Evolutionary conservation across 805 yeast species (phyloP).

Genomic region (Ogataea ganodermae): DNA sequence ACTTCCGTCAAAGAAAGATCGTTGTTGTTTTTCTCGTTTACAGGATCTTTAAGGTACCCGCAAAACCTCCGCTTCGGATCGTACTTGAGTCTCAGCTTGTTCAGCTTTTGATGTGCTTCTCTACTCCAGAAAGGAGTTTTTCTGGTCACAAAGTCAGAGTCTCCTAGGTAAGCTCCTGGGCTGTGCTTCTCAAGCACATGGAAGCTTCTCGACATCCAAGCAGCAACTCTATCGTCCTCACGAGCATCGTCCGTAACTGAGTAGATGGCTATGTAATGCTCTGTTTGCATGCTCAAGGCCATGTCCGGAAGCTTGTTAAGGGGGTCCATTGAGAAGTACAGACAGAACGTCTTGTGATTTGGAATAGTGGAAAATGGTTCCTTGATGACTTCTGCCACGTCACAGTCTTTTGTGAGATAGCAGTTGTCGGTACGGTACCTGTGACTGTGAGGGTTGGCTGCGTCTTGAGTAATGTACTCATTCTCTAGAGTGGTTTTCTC

Average conservation of each 20-base stretch:
- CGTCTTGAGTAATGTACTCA: conserved; percentile 11
- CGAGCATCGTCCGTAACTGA: conserved; percentile 6
- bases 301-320: conserved; percentile 12
- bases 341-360: conserved; percentile 12
- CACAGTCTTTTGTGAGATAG: conserved; percentile 9
- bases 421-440: conserved; percentile 14
- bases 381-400: conserved; percentile 9
- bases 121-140: conserved; percentile 13
- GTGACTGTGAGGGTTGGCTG: conserved; percentile 11
- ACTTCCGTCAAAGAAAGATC: conserved; percentile 7
- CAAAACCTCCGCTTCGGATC: conserved; percentile 12
- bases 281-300: conserved; percentile 13
- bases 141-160: conserved; percentile 13
- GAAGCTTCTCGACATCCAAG: conserved; percentile 14
- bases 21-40: conserved; percentile 7
- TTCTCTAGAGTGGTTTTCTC: conserved; percentile 7
- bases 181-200: conserved; percentile 9
- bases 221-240: conserved; percentile 11
- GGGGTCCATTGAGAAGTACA: conserved; percentile 16
- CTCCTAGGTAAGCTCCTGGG: conserved; percentile 14
- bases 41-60: conserved; percentile 12
- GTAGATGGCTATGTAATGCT: conserved; percentile 13
- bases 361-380: conserved; percentile 12
- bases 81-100: conserved; percentile 6
- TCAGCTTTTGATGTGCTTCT: conserved; percentile 9